Percentiles rank a stretch among this genome's conserved stretches.
phyloP scores from a whole-genome alignment of 148 eudicot species.

The Tetragonia tetragonoides region DNA sequence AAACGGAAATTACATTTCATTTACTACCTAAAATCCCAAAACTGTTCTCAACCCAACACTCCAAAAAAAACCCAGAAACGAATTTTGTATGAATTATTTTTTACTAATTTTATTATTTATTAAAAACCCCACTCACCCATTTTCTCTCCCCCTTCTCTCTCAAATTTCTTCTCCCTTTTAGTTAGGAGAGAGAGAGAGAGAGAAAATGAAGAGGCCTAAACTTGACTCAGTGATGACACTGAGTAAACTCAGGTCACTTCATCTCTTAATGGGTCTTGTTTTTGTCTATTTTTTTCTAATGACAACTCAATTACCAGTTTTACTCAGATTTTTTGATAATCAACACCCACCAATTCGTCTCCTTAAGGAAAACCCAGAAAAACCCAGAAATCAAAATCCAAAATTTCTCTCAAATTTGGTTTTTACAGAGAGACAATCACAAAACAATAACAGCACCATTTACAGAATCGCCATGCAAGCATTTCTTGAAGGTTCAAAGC shows the following conservation, averaged over 20 bases:
- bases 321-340: slow-evolving; percentile 31
- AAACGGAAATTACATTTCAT: neutral
- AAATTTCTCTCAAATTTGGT: slow-evolving; percentile 29
- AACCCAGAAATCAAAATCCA: slow-evolving; percentile 2
- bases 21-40: neutral
- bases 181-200: neutral
- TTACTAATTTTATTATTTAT: neutral
- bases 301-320: slow-evolving; percentile 54
- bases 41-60: neutral
- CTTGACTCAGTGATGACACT: slow-evolving; percentile 44
- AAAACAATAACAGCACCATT: slow-evolving; percentile 24
- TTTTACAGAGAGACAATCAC: slow-evolving; percentile 6
- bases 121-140: neutral
- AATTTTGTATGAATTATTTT: neutral
- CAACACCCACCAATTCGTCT: slow-evolving; percentile 5
- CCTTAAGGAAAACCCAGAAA: slow-evolving; percentile 14
- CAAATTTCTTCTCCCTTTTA: neutral
- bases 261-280: slow-evolving; percentile 43
- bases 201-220: slow-evolving; percentile 43
- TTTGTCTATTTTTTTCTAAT: slow-evolving; percentile 51
- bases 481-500: slow-evolving; percentile 39
- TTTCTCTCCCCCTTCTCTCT: neutral
- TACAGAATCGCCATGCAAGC: slow-evolving; percentile 51
- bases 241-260: slow-evolving; percentile 63
- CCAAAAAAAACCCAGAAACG: neutral